Evolutionary conservation across 257 asterid species (phyloP).

Genomic region (Solanum lycopersicoides): DNA sequence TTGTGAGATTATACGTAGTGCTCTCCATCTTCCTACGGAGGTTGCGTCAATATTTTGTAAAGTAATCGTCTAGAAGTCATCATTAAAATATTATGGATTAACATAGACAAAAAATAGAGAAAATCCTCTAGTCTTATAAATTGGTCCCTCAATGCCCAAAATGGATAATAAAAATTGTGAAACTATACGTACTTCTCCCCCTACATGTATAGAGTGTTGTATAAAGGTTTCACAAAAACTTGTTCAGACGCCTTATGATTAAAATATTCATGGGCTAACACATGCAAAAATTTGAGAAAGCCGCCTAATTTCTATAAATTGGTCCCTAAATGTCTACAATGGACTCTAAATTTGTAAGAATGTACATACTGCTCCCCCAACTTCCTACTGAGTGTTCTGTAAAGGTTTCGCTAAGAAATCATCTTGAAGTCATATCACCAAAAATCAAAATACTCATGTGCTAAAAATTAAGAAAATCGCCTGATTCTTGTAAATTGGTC

Average conservation of each 20-base stretch:
- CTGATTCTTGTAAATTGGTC: not conserved
- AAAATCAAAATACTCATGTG: not conserved
- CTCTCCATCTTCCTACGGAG: not conserved
- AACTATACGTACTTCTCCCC: too few species aligned
- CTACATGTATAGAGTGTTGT: not conserved
- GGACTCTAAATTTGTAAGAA: not conserved
- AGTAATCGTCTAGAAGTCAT: not conserved
- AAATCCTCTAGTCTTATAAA: too few species aligned
- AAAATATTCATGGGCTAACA: not conserved
- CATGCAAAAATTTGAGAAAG: not conserved
- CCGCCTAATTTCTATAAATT: not conserved
- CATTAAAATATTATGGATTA: too few species aligned
- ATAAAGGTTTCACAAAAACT: not conserved
- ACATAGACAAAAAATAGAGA: too few species aligned
- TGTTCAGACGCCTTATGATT: not conserved
- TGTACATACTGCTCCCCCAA: not conserved
- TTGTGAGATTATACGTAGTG: too few species aligned
- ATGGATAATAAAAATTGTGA: not conserved
- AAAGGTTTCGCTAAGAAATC: not conserved
- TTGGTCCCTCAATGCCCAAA: not conserved
- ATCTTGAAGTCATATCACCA: not conserved
- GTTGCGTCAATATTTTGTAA: not conserved
- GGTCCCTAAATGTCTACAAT: not conserved
- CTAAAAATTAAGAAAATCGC: too few species aligned
- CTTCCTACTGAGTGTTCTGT: not conserved